Evolutionary conservation across 768 basidiomycete genomes (phyloP), one percentile per base, ranked within the genome.

Genomic region (Boletus coccyginus): DNA sequence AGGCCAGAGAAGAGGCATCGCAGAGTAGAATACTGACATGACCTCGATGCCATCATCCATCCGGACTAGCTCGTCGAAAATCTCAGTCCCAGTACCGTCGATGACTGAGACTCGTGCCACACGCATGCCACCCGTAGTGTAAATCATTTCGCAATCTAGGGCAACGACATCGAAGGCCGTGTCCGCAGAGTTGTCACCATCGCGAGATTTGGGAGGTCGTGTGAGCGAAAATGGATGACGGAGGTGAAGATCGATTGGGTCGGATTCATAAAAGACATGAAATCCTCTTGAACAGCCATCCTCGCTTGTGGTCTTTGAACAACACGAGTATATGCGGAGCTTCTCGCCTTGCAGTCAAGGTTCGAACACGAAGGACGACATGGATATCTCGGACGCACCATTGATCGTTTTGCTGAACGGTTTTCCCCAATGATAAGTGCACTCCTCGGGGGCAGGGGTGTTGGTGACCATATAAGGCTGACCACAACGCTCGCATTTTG

Each of bases 111-210:
- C 86, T 5, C 97, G 83, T 3, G 94, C 96, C 5, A 97, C 84
- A 21, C 88, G 86, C 81, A 93, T 84, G 0, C 97, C 97, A 6
- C 90, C 91, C 0, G 95, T 98, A 0, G 93, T 90, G 74, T 95
- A 94, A 10, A 98, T 79, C 91, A 98, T 94, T 73, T 99, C 97
- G 67, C 97, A 98, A 70, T 99, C 97, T 48, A 98, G 76, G 0
- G 92, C 92, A 7, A 87, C 90, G 5, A 98, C 82, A 54, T 94
- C 90, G 44, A 92, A 73, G 1, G 81, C 75, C 3, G 74, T 70
- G 50, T 75, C 74, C 2, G 64, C 44, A 50, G 51, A 10, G 16
- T 35, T 24, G 21, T 53, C 43, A 10, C n/a, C 53, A 31, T 53
- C 49, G 46, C 29, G 5, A 29, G 52, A 40, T 17, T 53, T 52